A percentile compares a stretch with the other conserved stretches of the same genome.
Evolutionary conservation across 495 filamentous ascomycete genomes (phyloP).

Genomic region (Alectoria sarmentosa): DNA sequence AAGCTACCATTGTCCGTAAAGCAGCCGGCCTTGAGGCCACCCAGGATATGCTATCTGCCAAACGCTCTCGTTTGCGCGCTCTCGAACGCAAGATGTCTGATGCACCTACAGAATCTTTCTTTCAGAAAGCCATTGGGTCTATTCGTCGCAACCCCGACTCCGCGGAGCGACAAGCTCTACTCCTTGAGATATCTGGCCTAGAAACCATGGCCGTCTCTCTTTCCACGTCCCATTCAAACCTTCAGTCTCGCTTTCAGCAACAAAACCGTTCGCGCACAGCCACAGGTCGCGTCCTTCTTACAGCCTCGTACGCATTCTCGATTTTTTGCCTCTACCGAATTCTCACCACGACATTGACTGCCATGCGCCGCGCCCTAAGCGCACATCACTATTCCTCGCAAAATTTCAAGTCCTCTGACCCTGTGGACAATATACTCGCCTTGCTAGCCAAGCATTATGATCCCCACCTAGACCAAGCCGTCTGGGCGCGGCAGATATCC

Average conservation of each 20-base stretch:
- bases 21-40: slow-evolving; percentile 67
- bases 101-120: slow-evolving; percentile 36
- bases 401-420: slow-evolving; percentile 25
- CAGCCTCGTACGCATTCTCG: slow-evolving; percentile 61
- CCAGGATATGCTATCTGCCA: slow-evolving; percentile 63
- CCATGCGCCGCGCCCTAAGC: slow-evolving; percentile 47
- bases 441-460: slow-evolving; percentile 28
- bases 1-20: slow-evolving; percentile 63
- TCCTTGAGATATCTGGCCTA: slow-evolving; percentile 71
- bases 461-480: slow-evolving; percentile 38
- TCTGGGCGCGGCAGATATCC: slow-evolving; percentile 71
- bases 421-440: slow-evolving; percentile 43
- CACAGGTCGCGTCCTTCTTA: slow-evolving; percentile 50
- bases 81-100: slow-evolving; percentile 58
- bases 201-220: slow-evolving; percentile 66
- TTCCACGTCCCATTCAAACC: slow-evolving; percentile 48
- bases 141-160: slow-evolving; percentile 55
- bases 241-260: slow-evolving; percentile 50
- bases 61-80: slow-evolving; percentile 57
- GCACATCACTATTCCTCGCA: slow-evolving; percentile 22
- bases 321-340: slow-evolving; percentile 52
- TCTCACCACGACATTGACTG: slow-evolving; percentile 42
- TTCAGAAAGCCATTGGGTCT: slow-evolving; percentile 59
- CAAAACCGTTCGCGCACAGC: slow-evolving; percentile 56
- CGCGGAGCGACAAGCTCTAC: slow-evolving; percentile 56